These are phyloP conservation scores for Carallia pectinifolia DNA, from an alignment of 345 rosid species.

Conservation along the genomic window DNA sequence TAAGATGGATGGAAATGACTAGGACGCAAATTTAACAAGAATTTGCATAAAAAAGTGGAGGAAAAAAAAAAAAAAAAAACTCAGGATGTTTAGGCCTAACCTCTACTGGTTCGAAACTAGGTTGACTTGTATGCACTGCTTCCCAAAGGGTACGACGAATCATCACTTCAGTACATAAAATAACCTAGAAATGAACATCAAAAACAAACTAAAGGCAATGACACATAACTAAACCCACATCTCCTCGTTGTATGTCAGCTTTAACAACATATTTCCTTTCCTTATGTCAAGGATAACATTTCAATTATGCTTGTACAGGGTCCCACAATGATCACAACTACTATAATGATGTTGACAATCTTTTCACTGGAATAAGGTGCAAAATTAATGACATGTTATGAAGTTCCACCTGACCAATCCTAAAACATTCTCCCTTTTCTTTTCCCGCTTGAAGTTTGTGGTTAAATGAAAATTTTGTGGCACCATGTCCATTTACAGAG, in stretches of 20 bases:
- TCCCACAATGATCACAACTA: neutral
- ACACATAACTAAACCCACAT: neutral
- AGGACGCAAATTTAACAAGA: too few species aligned
- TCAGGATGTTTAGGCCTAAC: constrained; percentile 26
- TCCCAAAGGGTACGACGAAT: constrained; percentile 67
- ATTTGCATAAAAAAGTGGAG: too few species aligned
- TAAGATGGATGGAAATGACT: too few species aligned
- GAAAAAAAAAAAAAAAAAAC: neutral
- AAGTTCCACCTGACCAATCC: neutral
- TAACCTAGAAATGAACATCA: constrained; percentile 37
- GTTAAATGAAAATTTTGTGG: too few species aligned
- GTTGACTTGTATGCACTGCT: constrained; percentile 69
- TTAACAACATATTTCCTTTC: neutral
- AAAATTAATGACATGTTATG: neutral
- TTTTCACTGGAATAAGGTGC: neutral
- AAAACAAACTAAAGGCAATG: neutral
- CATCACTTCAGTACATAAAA: constrained; percentile 74
- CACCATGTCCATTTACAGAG: too few species aligned
- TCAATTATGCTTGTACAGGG: neutral
- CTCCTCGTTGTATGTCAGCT: too few species aligned
- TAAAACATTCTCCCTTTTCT: neutral
- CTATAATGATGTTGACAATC: neutral
- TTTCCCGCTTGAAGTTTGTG: too few species aligned
- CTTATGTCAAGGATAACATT: neutral
- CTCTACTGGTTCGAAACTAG: constrained; percentile 55